Evolutionary conservation across 2,329 filamentous ascomycete genomes (phyloP).

Genomic region (Cladosporium sp.): DNA sequence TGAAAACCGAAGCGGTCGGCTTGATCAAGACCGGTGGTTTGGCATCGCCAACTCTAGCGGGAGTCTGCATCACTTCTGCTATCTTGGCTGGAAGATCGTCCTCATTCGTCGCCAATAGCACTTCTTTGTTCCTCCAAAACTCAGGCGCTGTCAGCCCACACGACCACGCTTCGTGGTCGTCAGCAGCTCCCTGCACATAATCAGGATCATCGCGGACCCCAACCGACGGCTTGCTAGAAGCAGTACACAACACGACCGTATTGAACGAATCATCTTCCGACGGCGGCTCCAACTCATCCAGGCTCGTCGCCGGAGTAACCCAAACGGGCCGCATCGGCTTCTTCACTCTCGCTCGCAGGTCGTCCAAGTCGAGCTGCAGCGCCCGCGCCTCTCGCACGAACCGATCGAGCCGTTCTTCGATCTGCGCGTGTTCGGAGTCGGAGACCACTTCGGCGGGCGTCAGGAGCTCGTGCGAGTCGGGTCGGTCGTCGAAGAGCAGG

Average conservation of each 20-base stretch:
- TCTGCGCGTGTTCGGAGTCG: conserved; percentile 71
- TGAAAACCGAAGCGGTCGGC: conserved; percentile 35
- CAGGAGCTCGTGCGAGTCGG: conserved; percentile 50
- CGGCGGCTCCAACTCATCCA: conserved; percentile 38
- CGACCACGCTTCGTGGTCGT: conserved; percentile 93
- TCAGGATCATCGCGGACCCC: conserved; percentile 60
- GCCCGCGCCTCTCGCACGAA: conserved; percentile 49
- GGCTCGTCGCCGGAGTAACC: conserved; percentile 62
- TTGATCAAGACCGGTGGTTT: conserved; percentile 33
- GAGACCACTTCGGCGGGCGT: conserved; percentile 69
- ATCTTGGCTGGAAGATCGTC: conserved; percentile 54
- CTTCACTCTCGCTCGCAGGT: conserved; percentile 50
- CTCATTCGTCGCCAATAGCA: conserved; percentile 59
- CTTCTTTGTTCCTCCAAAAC: conserved; percentile 68
- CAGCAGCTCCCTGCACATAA: conserved; percentile 91
- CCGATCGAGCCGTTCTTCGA: conserved; percentile 54
- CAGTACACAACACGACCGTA: conserved; percentile 77
- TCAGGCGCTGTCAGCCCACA: conserved; percentile 66
- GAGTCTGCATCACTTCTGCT: conserved; percentile 31
- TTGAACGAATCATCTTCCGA: conserved; percentile 53
- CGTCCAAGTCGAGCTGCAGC: conserved; percentile 55
- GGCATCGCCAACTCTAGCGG: conserved; percentile 3
- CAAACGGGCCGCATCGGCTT: conserved; percentile 75
- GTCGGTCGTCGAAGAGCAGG: conserved; percentile 60
- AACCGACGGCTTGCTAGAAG: conserved; percentile 66